A percentile compares a stretch with the other conserved stretches of the same genome.
phyloP scores from a whole-genome alignment of 257 asterid species.

The Primulina tabacum region DNA sequence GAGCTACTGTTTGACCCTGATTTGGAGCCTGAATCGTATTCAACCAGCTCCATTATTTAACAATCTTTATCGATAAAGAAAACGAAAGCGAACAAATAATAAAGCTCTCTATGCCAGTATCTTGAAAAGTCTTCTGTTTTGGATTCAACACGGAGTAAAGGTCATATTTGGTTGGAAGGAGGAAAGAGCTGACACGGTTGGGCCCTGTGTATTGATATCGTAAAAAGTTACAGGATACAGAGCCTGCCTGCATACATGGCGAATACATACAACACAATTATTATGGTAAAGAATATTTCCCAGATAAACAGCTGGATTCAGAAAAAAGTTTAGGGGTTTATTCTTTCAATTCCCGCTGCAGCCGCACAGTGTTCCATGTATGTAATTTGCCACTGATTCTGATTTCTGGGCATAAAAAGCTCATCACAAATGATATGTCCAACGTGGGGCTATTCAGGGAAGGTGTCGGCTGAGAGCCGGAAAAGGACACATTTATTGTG shows the following conservation, averaged over 20 bases:
- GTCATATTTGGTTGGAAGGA: neutral
- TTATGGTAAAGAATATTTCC: neutral
- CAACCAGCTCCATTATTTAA: constrained; percentile 55
- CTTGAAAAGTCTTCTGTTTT: too few relatives aligned
- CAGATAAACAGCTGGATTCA: neutral
- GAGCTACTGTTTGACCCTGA: constrained; percentile 41
- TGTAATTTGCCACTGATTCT: neutral
- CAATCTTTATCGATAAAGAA: constrained; percentile 10
- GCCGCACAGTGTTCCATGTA: too few relatives aligned
- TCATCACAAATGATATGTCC: neutral
- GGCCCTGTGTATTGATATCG: too few relatives aligned
- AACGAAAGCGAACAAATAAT: neutral
- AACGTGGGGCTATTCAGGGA: neutral
- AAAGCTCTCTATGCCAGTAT: neutral
- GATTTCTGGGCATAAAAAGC: neutral
- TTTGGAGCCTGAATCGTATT: constrained; percentile 55
- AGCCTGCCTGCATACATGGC: neutral
- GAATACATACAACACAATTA: neutral
- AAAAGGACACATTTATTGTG: neutral
- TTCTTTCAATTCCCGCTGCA: too few relatives aligned
- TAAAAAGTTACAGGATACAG: neutral
- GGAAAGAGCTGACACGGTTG: too few relatives aligned
- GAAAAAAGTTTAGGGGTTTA: neutral
- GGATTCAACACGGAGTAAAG: neutral
- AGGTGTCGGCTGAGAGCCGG: neutral